phyloP scores from a whole-genome alignment of 352 stramenopile genomes.

The Phytophthora pinifolia region DNA sequence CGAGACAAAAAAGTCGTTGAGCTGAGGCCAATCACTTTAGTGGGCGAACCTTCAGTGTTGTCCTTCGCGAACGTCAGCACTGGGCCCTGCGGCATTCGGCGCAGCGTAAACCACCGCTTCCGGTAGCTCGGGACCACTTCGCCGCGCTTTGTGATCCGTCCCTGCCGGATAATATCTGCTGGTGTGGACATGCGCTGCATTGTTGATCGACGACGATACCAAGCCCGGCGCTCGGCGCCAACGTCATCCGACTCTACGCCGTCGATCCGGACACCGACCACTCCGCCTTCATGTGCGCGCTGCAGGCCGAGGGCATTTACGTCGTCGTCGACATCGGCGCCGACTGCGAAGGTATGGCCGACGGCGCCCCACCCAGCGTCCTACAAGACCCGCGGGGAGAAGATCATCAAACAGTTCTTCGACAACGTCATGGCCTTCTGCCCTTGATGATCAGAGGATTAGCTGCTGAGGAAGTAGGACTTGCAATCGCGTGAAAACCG shows the following conservation, averaged over 20 bases:
- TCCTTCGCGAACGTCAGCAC: constrained; percentile 82
- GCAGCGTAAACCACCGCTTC: constrained; percentile 81
- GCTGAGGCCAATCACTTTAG: constrained; percentile 76
- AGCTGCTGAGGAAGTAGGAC: no score
- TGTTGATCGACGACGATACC: constrained; percentile 63
- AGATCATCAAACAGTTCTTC: constrained; percentile 86
- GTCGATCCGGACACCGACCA: constrained; percentile 75
- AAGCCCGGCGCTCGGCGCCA: constrained; percentile 59
- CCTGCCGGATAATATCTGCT: constrained; percentile 50
- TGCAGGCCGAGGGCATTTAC: constrained; percentile 76
- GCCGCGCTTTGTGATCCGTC: constrained; percentile 79
- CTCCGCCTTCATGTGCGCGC: constrained; percentile 84
- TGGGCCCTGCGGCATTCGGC: constrained; percentile 70
- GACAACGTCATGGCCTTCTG: constrained; percentile 83
- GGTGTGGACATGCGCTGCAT: constrained; percentile 54
- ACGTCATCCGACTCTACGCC: constrained; percentile 81
- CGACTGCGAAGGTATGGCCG: constrained; percentile 56
- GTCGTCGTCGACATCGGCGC: constrained; percentile 66
- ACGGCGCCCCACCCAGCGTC: constrained; percentile 50
- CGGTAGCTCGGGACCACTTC: constrained; percentile 79
- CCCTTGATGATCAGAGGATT: no score
- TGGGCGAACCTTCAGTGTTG: constrained; percentile 40
- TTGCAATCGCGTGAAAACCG: constrained; percentile 79
- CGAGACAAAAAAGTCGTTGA: constrained; percentile 78
- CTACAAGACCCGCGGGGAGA: constrained; percentile 74